Conservation (phyloP, 176 grass and related monocot species). For the Sorghum bicolor region Sorghum_bicolor_NCBIv3 NC_012873.2:61912501-61913000, state of each 20-base stretch:
- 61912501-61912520: neutral
- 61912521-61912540: neutral
- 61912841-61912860: neutral
- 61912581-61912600: neutral
- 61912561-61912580: neutral
- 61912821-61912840: neutral
- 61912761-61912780: neutral
- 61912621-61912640: neutral
- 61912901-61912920: neutral
- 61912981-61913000: neutral
- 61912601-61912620: neutral
- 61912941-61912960: neutral
- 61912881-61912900: neutral
- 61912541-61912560: neutral
- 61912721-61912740: neutral
- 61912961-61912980: neutral
- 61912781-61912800: neutral
- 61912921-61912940: neutral
- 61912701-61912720: too few species aligned
- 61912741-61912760: neutral
- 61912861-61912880: neutral
- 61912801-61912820: neutral
- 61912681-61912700: too few species aligned
- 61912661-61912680: neutral
- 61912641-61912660: neutral